Evolutionary conservation across 1,139 yeast genomes (phyloP).

Genomic region (Debaryomyces nepalensis): DNA sequence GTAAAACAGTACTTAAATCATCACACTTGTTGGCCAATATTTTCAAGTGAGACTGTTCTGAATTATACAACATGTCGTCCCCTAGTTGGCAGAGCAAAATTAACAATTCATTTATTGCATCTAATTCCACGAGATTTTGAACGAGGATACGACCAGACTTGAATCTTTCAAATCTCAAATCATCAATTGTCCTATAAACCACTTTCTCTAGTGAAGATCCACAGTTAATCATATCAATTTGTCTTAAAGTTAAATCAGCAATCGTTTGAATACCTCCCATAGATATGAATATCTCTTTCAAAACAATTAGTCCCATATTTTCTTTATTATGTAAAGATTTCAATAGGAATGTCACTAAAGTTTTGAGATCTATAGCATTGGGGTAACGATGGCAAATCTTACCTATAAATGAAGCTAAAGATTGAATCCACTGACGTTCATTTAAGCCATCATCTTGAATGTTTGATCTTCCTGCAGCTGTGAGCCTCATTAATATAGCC

Average conservation of each 20-base stretch:
- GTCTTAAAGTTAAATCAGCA: slow-evolving; percentile 65
- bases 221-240: slow-evolving; percentile 69
- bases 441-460: slow-evolving; percentile 81
- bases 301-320: slow-evolving; percentile 65
- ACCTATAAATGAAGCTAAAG: slow-evolving; percentile 69
- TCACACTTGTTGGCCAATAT: slow-evolving; percentile 74
- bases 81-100: slow-evolving; percentile 62
- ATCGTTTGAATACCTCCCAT: slow-evolving; percentile 85
- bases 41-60: slow-evolving; percentile 62
- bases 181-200: slow-evolving; percentile 69
- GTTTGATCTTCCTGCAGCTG: slow-evolving; percentile 64
- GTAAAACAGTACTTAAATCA: slow-evolving; percentile 67
- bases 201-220: slow-evolving; percentile 60
- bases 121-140: slow-evolving; percentile 47
- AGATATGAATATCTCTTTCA: slow-evolving; percentile 68
- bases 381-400: slow-evolving; percentile 60
- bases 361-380: slow-evolving; percentile 52
- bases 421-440: slow-evolving; percentile 85
- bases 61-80: slow-evolving; percentile 45
- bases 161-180: slow-evolving; percentile 48
- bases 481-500: slow-evolving; percentile 72
- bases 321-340: slow-evolving; percentile 69
- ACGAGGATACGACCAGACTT: slow-evolving; percentile 61
- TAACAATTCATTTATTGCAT: slow-evolving; percentile 64
- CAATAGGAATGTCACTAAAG: slow-evolving; percentile 62